phyloP scores from a whole-genome alignment of 768 basidiomycete genomes.

The Daedaleopsis nitida region DNA sequence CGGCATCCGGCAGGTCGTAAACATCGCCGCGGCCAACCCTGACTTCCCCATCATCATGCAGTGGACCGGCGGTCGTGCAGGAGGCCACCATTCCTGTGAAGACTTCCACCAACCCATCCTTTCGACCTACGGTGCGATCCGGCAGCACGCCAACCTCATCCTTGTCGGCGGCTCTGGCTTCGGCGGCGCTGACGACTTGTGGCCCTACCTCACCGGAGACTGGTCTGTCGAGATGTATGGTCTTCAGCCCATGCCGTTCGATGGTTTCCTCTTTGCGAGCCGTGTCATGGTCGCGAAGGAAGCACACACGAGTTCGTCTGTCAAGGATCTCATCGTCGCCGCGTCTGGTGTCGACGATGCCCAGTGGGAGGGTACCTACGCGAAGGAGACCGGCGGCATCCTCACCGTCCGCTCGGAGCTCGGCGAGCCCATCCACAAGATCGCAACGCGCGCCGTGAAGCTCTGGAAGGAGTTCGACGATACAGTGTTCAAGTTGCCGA shows the following conservation, averaged over 20 bases:
- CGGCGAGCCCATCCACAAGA: constrained; percentile 99
- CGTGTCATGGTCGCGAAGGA: constrained; percentile 99
- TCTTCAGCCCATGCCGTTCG: constrained; percentile 96
- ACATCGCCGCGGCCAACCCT: constrained; percentile 91
- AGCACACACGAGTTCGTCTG: constrained; percentile 90
- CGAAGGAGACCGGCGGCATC: constrained; percentile 92
- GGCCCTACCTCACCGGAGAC: constrained; percentile 96
- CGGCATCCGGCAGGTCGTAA: constrained; percentile 95
- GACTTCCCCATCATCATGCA: constrained; percentile 97
- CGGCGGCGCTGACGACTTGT: constrained; percentile 91
- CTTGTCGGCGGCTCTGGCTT: constrained; percentile 96
- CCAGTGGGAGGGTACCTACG: constrained; percentile 94
- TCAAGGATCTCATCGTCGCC: constrained; percentile 96
- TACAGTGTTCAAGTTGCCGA: constrained; percentile 91
- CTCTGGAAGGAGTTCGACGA: constrained; percentile 99
- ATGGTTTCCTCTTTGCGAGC: constrained; percentile 94
- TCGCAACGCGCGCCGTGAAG: constrained; percentile 95
- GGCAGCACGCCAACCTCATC: constrained; percentile 84
- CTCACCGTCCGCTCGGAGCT: constrained; percentile 97
- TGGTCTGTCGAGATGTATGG: constrained; percentile 86
- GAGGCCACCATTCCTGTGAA: constrained; percentile 97
- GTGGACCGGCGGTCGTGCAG: constrained; percentile 99
- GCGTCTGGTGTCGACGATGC: constrained; percentile 90
- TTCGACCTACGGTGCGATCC: constrained; percentile 86
- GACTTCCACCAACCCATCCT: constrained; percentile 98